A percentile compares a stretch with the other conserved stretches of the same genome.
Evolutionary conservation across 2,329 filamentous ascomycete genomes (phyloP).

Genomic region (Colletotrichum chlorophyti): DNA sequence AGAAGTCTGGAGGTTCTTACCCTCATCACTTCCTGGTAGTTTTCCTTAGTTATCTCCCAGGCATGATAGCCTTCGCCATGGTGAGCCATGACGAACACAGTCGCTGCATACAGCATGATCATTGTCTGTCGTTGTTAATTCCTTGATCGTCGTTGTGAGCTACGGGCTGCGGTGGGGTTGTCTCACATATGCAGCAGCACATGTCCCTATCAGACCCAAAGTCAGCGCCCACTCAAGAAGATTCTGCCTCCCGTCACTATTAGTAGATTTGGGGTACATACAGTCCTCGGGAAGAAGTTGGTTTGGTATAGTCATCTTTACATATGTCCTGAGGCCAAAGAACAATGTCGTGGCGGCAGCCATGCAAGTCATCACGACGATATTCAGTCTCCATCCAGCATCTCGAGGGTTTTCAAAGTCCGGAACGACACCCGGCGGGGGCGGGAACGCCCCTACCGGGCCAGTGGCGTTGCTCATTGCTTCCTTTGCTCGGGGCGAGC

Average conservation of each 20-base stretch:
- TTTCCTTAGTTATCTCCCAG: slow-evolving; percentile 32
- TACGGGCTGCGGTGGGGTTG: not conserved
- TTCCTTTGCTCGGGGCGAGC: slow-evolving; percentile 11
- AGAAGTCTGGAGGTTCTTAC: not conserved
- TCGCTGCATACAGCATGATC: slow-evolving; percentile 9
- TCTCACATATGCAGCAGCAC: slow-evolving; percentile 20
- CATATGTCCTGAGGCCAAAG: slow-evolving; percentile 29
- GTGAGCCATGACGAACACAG: slow-evolving; percentile 29
- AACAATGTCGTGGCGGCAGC: slow-evolving; percentile 22
- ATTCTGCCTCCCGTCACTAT: not conserved
- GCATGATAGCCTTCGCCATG: slow-evolving; percentile 33
- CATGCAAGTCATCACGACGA: slow-evolving; percentile 28
- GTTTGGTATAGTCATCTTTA: slow-evolving; percentile 23
- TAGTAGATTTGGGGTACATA: not conserved
- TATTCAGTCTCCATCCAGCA: slow-evolving; percentile 21
- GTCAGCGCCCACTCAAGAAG: slow-evolving; percentile 1
- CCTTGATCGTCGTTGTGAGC: too few relatives aligned
- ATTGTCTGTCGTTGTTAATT: not conserved
- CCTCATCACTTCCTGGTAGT: slow-evolving; percentile 28
- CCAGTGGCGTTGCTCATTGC: slow-evolving; percentile 19
- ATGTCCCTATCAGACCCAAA: slow-evolving; percentile 7
- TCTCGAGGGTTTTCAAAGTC: slow-evolving; percentile 31
- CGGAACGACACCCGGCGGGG: slow-evolving; percentile 32
- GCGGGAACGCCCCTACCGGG: slow-evolving; percentile 28
- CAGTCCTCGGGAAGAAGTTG: slow-evolving; percentile 16